phyloP scores from a whole-genome alignment of 2,329 filamentous ascomycete species.

The Botrytis cinerea region DNA sequence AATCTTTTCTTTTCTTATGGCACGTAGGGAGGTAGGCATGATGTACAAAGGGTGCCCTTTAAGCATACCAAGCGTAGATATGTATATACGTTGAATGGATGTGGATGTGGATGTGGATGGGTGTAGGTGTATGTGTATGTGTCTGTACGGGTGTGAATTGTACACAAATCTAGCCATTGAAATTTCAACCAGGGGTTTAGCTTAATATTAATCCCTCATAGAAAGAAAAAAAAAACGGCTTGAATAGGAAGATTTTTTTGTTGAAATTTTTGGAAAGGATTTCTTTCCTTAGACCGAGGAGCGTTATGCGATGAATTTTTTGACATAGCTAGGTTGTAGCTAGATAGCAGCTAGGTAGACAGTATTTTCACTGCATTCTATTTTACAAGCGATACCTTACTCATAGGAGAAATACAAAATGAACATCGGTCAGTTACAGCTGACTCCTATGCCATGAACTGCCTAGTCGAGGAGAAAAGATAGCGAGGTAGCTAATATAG shows the following conservation, averaged over 20 bases:
- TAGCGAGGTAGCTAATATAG: not conserved
- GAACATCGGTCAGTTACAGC: not conserved
- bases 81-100: not conserved
- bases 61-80: not conserved
- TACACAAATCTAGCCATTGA: not conserved
- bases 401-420: not conserved
- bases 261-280: not conserved
- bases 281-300: not conserved
- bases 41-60: not conserved
- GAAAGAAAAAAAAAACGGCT: not conserved
- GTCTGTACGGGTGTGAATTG: not conserved
- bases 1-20: not conserved
- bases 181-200: not conserved
- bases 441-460: not conserved
- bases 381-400: not conserved
- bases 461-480: not conserved
- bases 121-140: not conserved
- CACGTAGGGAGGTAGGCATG: not conserved
- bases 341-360: not conserved
- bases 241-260: not conserved
- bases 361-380: too few species aligned
- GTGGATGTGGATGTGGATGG: not conserved
- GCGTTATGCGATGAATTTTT: not conserved
- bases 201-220: slow-evolving; percentile 16
- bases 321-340: not conserved